phyloP scores from a whole-genome alignment of 2,329 filamentous ascomycete species.

The Lanzia echinophila region DNA sequence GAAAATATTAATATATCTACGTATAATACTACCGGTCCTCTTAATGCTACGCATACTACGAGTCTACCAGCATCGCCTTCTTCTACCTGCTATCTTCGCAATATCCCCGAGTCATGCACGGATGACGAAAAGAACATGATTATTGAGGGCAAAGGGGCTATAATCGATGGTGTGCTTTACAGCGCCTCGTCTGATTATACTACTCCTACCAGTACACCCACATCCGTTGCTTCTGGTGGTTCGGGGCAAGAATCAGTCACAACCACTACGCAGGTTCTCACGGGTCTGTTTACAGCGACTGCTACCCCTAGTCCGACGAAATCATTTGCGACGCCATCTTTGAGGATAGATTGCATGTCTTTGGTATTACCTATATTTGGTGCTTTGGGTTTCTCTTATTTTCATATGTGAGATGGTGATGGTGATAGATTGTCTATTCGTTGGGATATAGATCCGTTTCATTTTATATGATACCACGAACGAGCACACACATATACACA shows the following conservation, averaged over 20 bases:
- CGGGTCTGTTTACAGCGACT: slow-evolving; percentile 29
- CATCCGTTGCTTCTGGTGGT: slow-evolving; percentile 6
- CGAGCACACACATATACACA: no score
- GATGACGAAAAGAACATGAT: slow-evolving; percentile 43
- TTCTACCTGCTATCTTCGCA: slow-evolving; percentile 55
- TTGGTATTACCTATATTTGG: slow-evolving; percentile 1
- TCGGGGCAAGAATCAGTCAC: slow-evolving; percentile 19
- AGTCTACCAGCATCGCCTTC: slow-evolving; percentile 41
- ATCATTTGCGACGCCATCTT: neutral
- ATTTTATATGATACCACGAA: no score
- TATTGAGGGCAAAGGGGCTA: slow-evolving; percentile 42
- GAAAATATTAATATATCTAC: slow-evolving; percentile 42
- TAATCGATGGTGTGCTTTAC: slow-evolving; percentile 55
- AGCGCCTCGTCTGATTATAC: slow-evolving; percentile 36
- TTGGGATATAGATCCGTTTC: no score
- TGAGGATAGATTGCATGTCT: neutral
- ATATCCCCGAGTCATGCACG: slow-evolving; percentile 48
- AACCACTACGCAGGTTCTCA: slow-evolving; percentile 28
- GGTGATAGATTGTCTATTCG: no score
- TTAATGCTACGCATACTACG: slow-evolving; percentile 51
- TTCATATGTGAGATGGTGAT: neutral
- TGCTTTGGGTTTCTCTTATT: neutral
- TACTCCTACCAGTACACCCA: slow-evolving; percentile 16
- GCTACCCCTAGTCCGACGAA: slow-evolving; percentile 23
- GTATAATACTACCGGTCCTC: slow-evolving; percentile 52